phyloP scores from a whole-genome alignment of 805 yeast species.

The Candida maesae region DNA sequence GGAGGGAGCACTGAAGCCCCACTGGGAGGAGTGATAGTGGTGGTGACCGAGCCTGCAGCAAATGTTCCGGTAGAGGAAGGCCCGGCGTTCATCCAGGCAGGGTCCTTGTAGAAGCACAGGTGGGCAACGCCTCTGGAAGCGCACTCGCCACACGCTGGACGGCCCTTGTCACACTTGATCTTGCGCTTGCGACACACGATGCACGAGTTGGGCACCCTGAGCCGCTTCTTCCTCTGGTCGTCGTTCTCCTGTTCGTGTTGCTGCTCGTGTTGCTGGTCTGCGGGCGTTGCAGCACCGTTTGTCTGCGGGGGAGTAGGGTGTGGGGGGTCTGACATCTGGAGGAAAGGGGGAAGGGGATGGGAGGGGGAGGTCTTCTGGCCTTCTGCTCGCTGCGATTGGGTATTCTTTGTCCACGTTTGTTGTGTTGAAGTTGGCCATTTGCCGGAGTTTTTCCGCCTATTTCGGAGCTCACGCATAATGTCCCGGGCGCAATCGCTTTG shows the following conservation, averaged over 20 bases:
- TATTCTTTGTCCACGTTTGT: no score
- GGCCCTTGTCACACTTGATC: slow-evolving; percentile 42
- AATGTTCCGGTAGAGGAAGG: no score
- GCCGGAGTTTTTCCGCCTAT: no score
- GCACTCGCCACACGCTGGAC: slow-evolving; percentile 54
- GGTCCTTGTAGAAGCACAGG: slow-evolving; percentile 11
- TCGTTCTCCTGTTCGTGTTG: no score
- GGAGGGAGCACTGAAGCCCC: not conserved
- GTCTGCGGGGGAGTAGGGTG: no score
- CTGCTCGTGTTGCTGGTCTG: not conserved
- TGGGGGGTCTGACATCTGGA: not conserved
- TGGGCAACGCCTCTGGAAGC: slow-evolving; percentile 46
- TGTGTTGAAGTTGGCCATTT: no score
- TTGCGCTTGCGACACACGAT: slow-evolving; percentile 46
- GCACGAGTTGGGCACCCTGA: slow-evolving; percentile 42
- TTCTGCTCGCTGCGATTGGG: no score
- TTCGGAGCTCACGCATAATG: no score
- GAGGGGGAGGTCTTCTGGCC: no score
- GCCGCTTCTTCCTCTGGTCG: slow-evolving; percentile 5
- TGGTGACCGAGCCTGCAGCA: no score
- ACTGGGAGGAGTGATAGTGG: not conserved
- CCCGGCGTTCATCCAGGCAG: slow-evolving; percentile 10
- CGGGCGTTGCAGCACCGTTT: no score
- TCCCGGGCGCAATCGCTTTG: no score
- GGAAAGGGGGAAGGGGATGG: not conserved